These are phyloP conservation scores for Talaromyces atroroseus DNA, from an alignment of 2,329 filamentous ascomycete genomes.

Conservation along the genomic window DNA sequence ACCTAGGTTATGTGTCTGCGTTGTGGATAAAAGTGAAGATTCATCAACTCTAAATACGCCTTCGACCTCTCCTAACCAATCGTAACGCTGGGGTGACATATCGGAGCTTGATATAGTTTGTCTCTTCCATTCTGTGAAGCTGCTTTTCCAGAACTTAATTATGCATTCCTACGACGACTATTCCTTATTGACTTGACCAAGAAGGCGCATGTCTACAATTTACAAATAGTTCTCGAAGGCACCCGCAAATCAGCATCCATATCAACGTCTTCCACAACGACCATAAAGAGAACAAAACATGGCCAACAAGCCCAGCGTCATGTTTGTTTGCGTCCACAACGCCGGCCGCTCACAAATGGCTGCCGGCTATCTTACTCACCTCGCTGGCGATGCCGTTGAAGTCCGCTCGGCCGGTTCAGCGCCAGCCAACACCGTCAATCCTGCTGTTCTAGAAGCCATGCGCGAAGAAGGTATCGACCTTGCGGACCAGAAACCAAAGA, in stretches of 20 bases:
- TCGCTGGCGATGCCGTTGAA: conserved; percentile 18
- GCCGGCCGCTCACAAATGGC: conserved; percentile 26
- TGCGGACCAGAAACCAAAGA: conserved; percentile 20
- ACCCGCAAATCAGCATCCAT: not conserved
- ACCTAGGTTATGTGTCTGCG: not conserved
- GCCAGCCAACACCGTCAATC: conserved; percentile 22
- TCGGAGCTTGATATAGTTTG: not conserved
- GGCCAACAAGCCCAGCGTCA: conserved; percentile 19
- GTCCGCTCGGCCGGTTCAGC: conserved; percentile 25
- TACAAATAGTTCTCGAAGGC: too few relatives aligned
- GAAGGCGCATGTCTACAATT: too few relatives aligned
- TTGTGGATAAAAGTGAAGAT: not conserved
- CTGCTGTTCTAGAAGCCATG: conserved; percentile 22
- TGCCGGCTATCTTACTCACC: conserved; percentile 19
- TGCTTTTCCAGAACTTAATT: too few relatives aligned
- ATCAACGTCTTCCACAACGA: not conserved
- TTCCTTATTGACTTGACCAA: too few relatives aligned
- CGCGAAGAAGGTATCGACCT: conserved; percentile 24
- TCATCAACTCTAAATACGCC: not conserved
- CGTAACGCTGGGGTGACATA: not conserved
- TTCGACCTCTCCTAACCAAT: not conserved
- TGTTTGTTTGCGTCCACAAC: conserved; percentile 27
- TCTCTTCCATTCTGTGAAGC: not conserved
- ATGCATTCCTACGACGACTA: too few relatives aligned
- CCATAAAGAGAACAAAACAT: not conserved